Base-by-base conservation (phyloP, 441 rosid species). In the Populus hybrid region DNA sequence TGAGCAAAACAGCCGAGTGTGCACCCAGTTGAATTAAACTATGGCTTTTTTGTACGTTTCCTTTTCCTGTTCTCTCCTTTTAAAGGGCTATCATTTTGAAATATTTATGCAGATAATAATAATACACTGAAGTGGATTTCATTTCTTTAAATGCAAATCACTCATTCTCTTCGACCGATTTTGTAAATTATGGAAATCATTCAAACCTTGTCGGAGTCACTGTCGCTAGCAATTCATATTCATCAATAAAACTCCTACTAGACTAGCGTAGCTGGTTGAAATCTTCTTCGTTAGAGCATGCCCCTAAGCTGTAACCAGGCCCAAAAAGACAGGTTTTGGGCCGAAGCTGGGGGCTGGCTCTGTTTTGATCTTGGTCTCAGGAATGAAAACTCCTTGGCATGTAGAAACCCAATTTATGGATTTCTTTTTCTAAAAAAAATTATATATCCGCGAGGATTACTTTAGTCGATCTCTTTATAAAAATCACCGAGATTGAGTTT, bases 1-100 rank as follows among this genome's bases (percentile, higher is more conserved):
- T 95, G 84, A 84, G 69, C 26, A 12, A 12, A 12, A 30, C 16
- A 21, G 24, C 21, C 35, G 36, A 16, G 6, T 7, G 12, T 38
- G 30, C 63, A 57, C 19, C 76, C 59, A 3, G 23, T n/a, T 3
- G 0, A 63, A 34, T 21, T n/a, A 77, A 64, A 6, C 26, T 36
- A 30, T 0, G 34, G 34, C 34, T 32, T 30, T 6, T 32, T 50
- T 30, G 73, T 1, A 1, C 30, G 1, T 23, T 16, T 28, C n/a
- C 9, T 19, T 40, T 7, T 5, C 40, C 0, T 34, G n/a, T 68
- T 18, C 2, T 16, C 7, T 36, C 26, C 36, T 64, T 19, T 42
- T 23, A 11, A 6, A 5, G 40, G 38, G 73, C 24, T 30, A 23
- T 67, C 36, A 0, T 21, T 28, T 42, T 78, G 71, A 78, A 68